These are phyloP conservation scores for Theileria equi DNA, from an alignment of 169 alveolate genomes.

Conservation along the genomic window DNA sequence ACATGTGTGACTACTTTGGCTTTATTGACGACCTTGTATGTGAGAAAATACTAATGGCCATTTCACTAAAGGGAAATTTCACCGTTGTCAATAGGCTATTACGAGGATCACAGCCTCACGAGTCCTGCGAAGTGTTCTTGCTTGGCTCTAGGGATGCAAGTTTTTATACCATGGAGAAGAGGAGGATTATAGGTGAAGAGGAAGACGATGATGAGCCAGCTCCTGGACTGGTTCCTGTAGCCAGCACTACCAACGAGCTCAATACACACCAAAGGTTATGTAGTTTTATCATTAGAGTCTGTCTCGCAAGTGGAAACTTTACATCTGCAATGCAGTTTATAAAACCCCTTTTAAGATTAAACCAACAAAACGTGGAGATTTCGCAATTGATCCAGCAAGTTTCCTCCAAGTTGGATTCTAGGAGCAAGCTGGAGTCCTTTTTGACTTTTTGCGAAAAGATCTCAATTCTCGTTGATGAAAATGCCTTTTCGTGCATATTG, in stretches of 20 bases:
- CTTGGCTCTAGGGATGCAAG: not conserved
- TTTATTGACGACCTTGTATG: constrained; percentile 22
- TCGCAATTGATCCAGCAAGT: constrained; percentile 21
- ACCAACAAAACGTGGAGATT: constrained; percentile 37
- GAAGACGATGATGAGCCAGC: no score
- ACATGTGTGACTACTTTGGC: constrained; percentile 53
- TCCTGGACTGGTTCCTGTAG: no score
- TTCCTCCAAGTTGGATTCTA: constrained; percentile 29
- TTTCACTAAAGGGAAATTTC: constrained; percentile 50
- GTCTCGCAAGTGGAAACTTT: constrained; percentile 26
- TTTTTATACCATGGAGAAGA: not conserved
- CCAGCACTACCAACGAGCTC: not conserved
- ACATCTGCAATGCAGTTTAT: constrained; percentile 21
- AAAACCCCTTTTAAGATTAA: constrained; percentile 15
- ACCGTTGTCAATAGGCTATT: constrained; percentile 21
- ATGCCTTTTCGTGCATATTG: constrained; percentile 31
- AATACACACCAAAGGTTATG: not conserved
- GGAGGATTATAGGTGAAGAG: not conserved
- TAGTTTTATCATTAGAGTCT: constrained; percentile 30
- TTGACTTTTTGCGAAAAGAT: constrained; percentile 50
- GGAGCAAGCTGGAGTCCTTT: constrained; percentile 46
- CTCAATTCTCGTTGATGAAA: constrained; percentile 37
- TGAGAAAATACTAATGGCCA: constrained; percentile 9
- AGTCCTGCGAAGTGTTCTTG: constrained; percentile 31
- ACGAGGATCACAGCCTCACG: constrained; percentile 17